phyloP scores from a whole-genome alignment of 2,329 filamentous ascomycete genomes.

The Microdochium bolleyi region DNA sequence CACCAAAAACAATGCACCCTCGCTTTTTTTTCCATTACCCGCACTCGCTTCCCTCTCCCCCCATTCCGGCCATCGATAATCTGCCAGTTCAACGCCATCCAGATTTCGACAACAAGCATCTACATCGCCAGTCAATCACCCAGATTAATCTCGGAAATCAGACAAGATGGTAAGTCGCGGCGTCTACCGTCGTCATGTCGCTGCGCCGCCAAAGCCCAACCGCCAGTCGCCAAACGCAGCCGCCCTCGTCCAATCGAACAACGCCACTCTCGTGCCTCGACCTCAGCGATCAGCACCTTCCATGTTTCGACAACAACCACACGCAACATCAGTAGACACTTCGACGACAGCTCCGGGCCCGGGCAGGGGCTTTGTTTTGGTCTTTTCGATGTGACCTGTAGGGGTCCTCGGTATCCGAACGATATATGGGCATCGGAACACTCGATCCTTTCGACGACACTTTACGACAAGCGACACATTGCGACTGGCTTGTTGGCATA shows the following conservation, averaged over 20 bases:
- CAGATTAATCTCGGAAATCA: slow-evolving; percentile 37
- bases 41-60: not conserved
- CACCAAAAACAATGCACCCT: not conserved
- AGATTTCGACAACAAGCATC: slow-evolving; percentile 43
- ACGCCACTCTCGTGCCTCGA: not conserved
- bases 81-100: slow-evolving; percentile 32
- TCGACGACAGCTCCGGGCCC: not conserved
- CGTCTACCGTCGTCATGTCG: not conserved
- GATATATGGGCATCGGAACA: too few species aligned
- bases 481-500: too few species aligned
- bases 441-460: too few species aligned
- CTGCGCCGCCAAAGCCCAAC: slow-evolving; percentile 1
- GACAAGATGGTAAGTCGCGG: slow-evolving; percentile 61
- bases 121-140: slow-evolving; percentile 35
- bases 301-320: slow-evolving; percentile 2
- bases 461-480: too few species aligned
- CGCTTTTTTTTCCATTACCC: not conserved
- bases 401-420: too few species aligned
- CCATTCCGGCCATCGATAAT: slow-evolving; percentile 22
- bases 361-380: too few species aligned
- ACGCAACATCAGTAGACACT: slow-evolving; percentile 3
- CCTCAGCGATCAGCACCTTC: slow-evolving; percentile 6
- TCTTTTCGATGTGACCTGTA: too few species aligned
- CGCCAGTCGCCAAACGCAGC: slow-evolving; percentile 3
- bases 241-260: not conserved